phyloP scores from a whole-genome alignment of 192 early-diverging fungal species.

The Haplosporangium gracile region DNA sequence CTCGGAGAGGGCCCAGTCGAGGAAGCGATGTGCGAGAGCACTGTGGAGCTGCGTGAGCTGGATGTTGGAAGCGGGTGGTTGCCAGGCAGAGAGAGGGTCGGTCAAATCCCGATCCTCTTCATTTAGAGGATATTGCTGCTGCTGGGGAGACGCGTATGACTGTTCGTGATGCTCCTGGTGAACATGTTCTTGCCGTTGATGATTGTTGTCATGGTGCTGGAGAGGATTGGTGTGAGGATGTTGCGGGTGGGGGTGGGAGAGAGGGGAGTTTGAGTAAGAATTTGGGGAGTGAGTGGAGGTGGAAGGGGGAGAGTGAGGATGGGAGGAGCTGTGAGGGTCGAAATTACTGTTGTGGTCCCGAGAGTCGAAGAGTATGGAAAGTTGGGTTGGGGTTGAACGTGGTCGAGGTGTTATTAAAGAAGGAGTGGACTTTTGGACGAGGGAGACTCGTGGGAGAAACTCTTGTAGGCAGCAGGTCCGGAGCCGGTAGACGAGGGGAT shows the following conservation, averaged over 20 bases:
- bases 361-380: slow-evolving; percentile 19
- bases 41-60: slow-evolving; percentile 38
- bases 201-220: slow-evolving; percentile 1
- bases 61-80: slow-evolving; percentile 29
- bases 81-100: slow-evolving; percentile 22
- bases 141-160: neutral
- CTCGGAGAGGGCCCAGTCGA: slow-evolving; percentile 33
- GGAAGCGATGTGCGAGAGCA: slow-evolving; percentile 34
- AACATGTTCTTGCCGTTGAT: neutral
- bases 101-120: neutral
- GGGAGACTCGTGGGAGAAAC: slow-evolving; percentile 31
- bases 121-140: neutral
- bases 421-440: slow-evolving; percentile 22
- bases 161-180: neutral
- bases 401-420: slow-evolving; percentile 4
- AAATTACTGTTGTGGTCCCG: neutral
- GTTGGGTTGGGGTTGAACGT: slow-evolving; percentile 27
- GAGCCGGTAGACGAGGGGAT: slow-evolving; percentile 46
- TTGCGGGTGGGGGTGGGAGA: neutral
- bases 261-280: neutral
- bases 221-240: neutral
- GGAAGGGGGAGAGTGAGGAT: neutral
- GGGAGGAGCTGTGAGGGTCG: neutral
- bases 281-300: neutral
- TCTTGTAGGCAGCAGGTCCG: slow-evolving; percentile 52